These are phyloP conservation scores for Eragrostis tef DNA, from an alignment of 202 grass and related monocot species.

Conservation along the genomic window DNA sequence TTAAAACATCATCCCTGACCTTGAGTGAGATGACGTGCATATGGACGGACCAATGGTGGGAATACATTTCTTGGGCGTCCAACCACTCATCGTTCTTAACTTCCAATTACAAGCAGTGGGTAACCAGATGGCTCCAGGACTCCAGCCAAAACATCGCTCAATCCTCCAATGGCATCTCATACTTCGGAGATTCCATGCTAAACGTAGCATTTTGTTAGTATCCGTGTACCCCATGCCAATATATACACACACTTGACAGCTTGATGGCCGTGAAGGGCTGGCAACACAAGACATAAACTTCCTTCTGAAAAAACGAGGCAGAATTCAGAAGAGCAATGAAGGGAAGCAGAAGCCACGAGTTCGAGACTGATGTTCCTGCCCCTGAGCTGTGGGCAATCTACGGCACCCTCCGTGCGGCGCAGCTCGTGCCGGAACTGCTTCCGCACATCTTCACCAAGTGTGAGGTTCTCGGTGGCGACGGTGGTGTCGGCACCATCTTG, in stretches of 20 bases:
- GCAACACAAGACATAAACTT: neutral
- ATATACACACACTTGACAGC: neutral
- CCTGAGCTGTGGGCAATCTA: conserved; percentile 60
- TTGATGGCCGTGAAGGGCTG: neutral
- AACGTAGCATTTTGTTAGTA: neutral
- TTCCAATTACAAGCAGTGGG: too few relatives aligned
- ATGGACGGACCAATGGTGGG: too few relatives aligned
- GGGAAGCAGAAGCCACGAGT: neutral
- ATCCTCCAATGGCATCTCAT: neutral
- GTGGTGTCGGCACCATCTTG: neutral
- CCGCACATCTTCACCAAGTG: conserved; percentile 49
- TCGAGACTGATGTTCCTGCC: conserved; percentile 41
- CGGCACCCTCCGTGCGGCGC: conserved; percentile 40
- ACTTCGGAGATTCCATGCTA: neutral
- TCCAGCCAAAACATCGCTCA: neutral
- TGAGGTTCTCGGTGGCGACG: conserved; percentile 6
- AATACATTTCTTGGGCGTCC: too few relatives aligned
- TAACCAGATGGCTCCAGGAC: neutral
- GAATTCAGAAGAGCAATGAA: neutral
- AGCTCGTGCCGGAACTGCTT: conserved; percentile 49
- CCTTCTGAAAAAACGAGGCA: neutral
- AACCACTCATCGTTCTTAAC: too few relatives aligned
- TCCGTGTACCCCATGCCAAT: neutral
- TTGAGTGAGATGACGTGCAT: too few relatives aligned
- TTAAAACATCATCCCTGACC: too few relatives aligned